phyloP scores from a whole-genome alignment of 2,329 filamentous ascomycete species.

The Hymenoscyphus occultus region DNA sequence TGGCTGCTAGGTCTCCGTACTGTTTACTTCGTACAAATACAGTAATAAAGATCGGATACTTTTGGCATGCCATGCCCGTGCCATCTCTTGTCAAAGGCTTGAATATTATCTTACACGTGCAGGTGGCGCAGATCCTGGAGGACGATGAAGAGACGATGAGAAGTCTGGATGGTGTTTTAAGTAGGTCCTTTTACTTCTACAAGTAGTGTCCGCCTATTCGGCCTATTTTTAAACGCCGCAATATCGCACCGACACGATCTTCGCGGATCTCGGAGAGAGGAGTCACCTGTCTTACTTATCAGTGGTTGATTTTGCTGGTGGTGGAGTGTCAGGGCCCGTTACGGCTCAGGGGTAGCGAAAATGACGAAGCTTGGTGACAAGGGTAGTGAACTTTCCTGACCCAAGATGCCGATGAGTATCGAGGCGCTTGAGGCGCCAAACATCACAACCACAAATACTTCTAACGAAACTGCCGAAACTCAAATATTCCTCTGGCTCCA shows the following conservation, averaged over 20 bases:
- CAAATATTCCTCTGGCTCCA: neutral
- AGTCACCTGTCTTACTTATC: neutral
- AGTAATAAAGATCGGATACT: neutral
- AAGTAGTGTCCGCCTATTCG: neutral
- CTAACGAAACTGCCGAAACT: neutral
- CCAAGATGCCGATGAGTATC: neutral
- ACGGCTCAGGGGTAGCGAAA: neutral
- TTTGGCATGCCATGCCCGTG: neutral
- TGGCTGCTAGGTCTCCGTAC: neutral
- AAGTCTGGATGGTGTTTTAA: neutral
- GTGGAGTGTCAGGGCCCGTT: neutral
- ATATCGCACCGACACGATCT: neutral
- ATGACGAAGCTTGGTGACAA: neutral
- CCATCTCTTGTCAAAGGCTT: neutral
- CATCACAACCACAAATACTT: neutral
- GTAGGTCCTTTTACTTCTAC: no score
- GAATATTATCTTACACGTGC: neutral
- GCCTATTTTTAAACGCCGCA: conserved; percentile 3
- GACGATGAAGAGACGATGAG: neutral
- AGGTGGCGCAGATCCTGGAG: neutral
- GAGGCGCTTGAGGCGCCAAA: conserved; percentile 13
- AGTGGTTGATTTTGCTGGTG: neutral
- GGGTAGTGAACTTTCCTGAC: neutral
- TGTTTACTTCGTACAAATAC: neutral
- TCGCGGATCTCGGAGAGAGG: conserved; percentile 11